These are phyloP conservation scores for Polyplosphaeria fusca DNA, from an alignment of 495 filamentous ascomycete species.

Conservation along the genomic window DNA sequence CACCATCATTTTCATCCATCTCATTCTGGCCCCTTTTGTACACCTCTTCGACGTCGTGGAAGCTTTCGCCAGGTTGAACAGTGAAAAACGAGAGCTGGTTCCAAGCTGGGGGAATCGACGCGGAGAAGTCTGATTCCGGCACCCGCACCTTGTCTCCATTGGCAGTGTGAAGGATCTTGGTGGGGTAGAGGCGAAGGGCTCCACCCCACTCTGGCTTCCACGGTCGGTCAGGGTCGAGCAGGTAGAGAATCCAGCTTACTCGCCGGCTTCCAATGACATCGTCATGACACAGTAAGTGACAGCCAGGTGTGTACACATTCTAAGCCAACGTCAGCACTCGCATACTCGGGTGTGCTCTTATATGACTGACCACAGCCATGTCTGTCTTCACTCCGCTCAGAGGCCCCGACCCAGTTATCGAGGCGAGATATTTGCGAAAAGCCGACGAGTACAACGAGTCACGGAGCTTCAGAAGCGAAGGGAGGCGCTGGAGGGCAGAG, in stretches of 20 bases:
- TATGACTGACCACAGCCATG: conserved; percentile 71
- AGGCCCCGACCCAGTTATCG: conserved; percentile 77
- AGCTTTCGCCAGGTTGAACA: conserved; percentile 94
- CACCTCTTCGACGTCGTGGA: conserved; percentile 98
- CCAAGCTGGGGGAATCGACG: conserved; percentile 88
- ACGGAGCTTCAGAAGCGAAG: conserved; percentile 79
- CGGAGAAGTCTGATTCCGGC: conserved; percentile 68
- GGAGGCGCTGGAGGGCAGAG: conserved; percentile 73
- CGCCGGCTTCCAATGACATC: conserved; percentile 94
- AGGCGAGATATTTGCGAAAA: conserved; percentile 84
- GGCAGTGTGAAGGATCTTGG: conserved; percentile 58
- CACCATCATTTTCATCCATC: conserved; percentile 59
- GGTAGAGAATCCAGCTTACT: conserved; percentile 94
- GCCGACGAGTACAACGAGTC: conserved; percentile 87
- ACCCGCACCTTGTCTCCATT: conserved; percentile 66
- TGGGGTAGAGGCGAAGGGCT: conserved; percentile 84
- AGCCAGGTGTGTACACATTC: conserved; percentile 95
- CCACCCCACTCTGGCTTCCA: conserved; percentile 96
- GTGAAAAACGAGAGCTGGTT: conserved; percentile 98
- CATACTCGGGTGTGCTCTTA: not conserved
- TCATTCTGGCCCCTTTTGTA: conserved; percentile 64
- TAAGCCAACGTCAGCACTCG: conserved; percentile 4
- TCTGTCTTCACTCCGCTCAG: conserved; percentile 94
- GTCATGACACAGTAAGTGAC: conserved; percentile 94
- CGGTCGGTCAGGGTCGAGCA: conserved; percentile 85